These are phyloP conservation scores for Cicer judaicum DNA, from an alignment of 306 rosid species.

Conservation along the genomic window DNA sequence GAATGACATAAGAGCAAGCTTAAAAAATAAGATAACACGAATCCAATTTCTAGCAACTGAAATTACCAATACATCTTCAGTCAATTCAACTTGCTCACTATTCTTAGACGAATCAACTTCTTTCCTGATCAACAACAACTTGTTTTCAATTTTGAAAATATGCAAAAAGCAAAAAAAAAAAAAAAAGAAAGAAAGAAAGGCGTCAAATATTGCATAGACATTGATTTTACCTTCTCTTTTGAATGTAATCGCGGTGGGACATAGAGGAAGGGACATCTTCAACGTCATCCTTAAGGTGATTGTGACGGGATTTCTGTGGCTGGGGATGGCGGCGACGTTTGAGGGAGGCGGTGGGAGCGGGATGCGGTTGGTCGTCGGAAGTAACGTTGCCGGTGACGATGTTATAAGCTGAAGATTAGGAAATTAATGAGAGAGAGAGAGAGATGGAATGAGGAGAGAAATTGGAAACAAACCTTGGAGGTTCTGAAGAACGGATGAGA, in stretches of 20 bases:
- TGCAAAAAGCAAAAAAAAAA: neutral
- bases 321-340: slow-evolving; percentile 56
- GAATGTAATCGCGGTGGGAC: slow-evolving; percentile 76
- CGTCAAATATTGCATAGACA: neutral
- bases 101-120: slow-evolving; percentile 54
- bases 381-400: slow-evolving; percentile 65
- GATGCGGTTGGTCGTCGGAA: slow-evolving; percentile 38
- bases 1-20: slow-evolving; percentile 13
- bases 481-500: slow-evolving; percentile 74
- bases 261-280: slow-evolving; percentile 57
- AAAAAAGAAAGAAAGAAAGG: neutral
- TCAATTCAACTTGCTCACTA: slow-evolving; percentile 45
- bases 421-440: slow-evolving; percentile 26
- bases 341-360: slow-evolving; percentile 32
- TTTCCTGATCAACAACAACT: slow-evolving; percentile 55
- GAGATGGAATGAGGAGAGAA: slow-evolving; percentile 1
- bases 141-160: slow-evolving; percentile 23
- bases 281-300: slow-evolving; percentile 12
- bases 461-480: slow-evolving; percentile 50
- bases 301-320: slow-evolving; percentile 28
- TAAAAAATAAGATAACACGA: slow-evolving; percentile 15
- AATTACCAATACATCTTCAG: slow-evolving; percentile 75
- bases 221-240: slow-evolving; percentile 61
- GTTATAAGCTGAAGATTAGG: slow-evolving; percentile 65
- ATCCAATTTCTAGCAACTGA: slow-evolving; percentile 10